phyloP scores from a whole-genome alignment of 345 rosid species.

The Acer saccharum region DNA sequence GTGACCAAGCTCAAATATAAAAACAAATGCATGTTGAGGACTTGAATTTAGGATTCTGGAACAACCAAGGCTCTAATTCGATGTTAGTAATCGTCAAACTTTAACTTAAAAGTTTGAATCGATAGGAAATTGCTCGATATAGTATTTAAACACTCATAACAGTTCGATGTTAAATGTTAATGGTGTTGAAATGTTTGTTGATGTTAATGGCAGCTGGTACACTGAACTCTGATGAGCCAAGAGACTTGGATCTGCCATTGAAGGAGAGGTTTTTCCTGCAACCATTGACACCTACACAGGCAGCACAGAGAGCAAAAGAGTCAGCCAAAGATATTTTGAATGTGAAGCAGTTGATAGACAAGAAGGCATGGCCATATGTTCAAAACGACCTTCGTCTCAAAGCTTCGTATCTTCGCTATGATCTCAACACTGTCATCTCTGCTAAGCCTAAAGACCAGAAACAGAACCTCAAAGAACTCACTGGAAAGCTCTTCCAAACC shows the following conservation, averaged over 20 bases:
- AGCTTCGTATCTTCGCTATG: constrained; percentile 79
- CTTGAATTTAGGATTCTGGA: no score
- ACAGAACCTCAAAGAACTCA: constrained; percentile 66
- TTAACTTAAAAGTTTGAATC: no score
- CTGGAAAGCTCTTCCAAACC: constrained; percentile 68
- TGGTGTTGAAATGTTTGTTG: no score
- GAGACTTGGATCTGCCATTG: constrained; percentile 58
- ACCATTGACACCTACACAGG: constrained; percentile 62
- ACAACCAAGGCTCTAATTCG: no score
- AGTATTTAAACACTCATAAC: no score
- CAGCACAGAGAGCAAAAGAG: constrained; percentile 79
- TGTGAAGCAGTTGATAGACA: constrained; percentile 76
- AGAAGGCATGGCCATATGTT: constrained; percentile 94
- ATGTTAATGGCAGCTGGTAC: constrained; percentile 73
- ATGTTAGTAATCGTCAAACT: no score
- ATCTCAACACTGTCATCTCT: constrained; percentile 81
- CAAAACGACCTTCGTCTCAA: constrained; percentile 78
- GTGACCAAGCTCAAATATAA: no score
- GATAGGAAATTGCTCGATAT: no score
- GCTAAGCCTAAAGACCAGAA: constrained; percentile 78
- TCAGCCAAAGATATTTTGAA: constrained; percentile 78
- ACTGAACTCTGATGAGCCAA: constrained; percentile 76
- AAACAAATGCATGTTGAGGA: no score
- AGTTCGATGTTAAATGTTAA: no score
- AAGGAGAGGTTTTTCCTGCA: constrained; percentile 77